Conservation (phyloP, 371 early-diverging fungal genomes). For the Umbelopsis sp. region DNA sequence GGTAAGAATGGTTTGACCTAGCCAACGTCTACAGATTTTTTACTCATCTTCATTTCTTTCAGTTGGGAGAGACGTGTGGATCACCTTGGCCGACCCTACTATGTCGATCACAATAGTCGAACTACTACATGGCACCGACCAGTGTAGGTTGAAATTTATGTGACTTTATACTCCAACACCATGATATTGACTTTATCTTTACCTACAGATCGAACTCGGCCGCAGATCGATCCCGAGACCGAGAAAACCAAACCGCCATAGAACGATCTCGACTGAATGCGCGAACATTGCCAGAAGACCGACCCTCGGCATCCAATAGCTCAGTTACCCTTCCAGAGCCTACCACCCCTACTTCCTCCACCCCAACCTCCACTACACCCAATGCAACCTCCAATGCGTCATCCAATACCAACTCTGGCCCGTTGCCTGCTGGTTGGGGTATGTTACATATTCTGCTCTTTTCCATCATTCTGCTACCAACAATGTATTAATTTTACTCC, state of each 20-base stretch:
- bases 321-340: conserved; percentile 23
- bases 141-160: conserved; percentile 12
- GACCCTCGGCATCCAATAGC: conserved; percentile 32
- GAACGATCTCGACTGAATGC: conserved; percentile 70
- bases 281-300: conserved; percentile 66
- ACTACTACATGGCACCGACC: conserved; percentile 66
- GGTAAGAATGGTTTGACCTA: conserved; percentile 33
- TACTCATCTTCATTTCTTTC: background rate
- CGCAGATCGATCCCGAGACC: conserved; percentile 36
- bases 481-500: background rate
- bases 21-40: background rate
- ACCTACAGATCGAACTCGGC: conserved; percentile 24
- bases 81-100: conserved; percentile 57
- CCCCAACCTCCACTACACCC: conserved; percentile 6
- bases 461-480: background rate
- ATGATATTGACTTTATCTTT: background rate
- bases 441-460: conserved; percentile 1
- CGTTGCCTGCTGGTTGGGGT: conserved; percentile 87
- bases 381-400: conserved; percentile 7
- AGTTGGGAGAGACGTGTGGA: conserved; percentile 65
- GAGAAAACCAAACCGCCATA: conserved; percentile 50
- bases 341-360: background rate
- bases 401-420: conserved; percentile 46
- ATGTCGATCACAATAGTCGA: conserved; percentile 60
- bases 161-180: background rate